These are phyloP conservation scores for Phytopythium boreale DNA, from an alignment of 352 stramenopile species.

Conservation along the genomic window DNA sequence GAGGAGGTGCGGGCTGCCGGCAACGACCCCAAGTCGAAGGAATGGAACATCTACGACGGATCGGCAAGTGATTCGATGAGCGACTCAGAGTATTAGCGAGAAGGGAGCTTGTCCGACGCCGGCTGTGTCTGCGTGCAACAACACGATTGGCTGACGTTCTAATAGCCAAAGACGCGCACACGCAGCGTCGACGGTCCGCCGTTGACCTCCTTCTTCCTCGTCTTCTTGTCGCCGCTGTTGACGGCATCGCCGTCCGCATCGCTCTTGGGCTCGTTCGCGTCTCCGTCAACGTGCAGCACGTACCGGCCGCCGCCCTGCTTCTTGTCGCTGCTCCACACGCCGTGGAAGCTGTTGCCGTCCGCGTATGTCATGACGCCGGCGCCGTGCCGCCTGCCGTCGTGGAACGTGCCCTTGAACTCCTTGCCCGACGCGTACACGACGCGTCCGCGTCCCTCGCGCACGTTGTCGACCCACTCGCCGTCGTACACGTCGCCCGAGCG, in stretches of 20 bases:
- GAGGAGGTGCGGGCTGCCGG: neutral
- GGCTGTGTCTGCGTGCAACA: too few relatives aligned
- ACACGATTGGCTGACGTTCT: too few relatives aligned
- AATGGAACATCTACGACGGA: neutral
- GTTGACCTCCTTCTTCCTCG: constrained; percentile 9
- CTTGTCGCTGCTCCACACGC: constrained; percentile 86
- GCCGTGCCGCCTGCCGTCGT: constrained; percentile 71
- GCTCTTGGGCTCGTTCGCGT: neutral
- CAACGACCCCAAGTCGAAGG: neutral
- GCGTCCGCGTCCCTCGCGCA: constrained; percentile 73
- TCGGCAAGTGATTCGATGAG: neutral
- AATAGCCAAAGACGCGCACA: constrained; percentile 50
- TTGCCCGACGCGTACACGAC: constrained; percentile 81
- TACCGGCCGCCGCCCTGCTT: constrained; percentile 83
- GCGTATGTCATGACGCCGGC: constrained; percentile 74
- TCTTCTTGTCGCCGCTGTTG: neutral
- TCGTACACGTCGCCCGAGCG: constrained; percentile 55
- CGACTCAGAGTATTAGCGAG: too few relatives aligned
- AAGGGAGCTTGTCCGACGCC: too few relatives aligned
- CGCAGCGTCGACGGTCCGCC: constrained; percentile 12
- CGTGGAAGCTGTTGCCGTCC: constrained; percentile 81
- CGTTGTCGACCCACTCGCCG: constrained; percentile 80
- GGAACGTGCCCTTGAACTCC: constrained; percentile 83
- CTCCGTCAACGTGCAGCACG: constrained; percentile 29
- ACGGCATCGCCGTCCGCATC: neutral